Evolutionary conservation across 1,284 basidiomycete genomes (phyloP), one percentile per base, ranked within the genome.

Genomic region (Malassezia psittaci): DNA sequence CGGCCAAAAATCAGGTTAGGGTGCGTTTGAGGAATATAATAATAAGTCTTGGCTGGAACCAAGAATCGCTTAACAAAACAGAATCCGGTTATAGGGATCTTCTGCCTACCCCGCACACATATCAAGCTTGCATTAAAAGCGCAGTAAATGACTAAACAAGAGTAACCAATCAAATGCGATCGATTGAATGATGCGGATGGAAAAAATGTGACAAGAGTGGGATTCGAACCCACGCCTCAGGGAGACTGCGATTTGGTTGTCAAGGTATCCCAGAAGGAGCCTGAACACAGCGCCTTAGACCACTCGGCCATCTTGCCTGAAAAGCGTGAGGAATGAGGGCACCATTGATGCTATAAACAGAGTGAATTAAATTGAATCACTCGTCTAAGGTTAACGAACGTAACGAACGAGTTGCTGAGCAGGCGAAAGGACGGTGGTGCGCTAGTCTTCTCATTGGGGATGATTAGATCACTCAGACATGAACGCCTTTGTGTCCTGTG

Each of bases 231-330:
- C 61, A 63, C 61, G 61, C 59, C 59, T 57, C 55, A 57, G 55
- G 46, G 55, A 57, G 55, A 57, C 55, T 57, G 55, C 55, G 55
- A 57, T 40, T 43, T 55, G 21, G 18, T 45, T 57, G 55, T 57
- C 37, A 15, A 57, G 51, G 55, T 57, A 48, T 57, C 51, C 36
- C 50, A 18, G 10, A 42, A 57, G 19, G 51, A 57, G 55, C 55
- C 55, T 57, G 55, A 57, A 57, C 55, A 57, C 55, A 57, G 55
- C 65, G 63, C 65, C 65, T 67, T 65, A 62, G 63, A 67, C 65
- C 64, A 62, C 64, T 64, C 62, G 62, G 64, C 64, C 64, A 66
- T 62, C 62, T 64, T 66, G 62, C 64, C 64, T 48, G 21, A 15
- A 44, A n/a, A 13, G 19, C 2, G 12, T 15, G 19, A 44, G 16